Evolutionary conservation across 2,329 filamentous ascomycete species (phyloP).

Genomic region (Colletotrichum sp.): DNA sequence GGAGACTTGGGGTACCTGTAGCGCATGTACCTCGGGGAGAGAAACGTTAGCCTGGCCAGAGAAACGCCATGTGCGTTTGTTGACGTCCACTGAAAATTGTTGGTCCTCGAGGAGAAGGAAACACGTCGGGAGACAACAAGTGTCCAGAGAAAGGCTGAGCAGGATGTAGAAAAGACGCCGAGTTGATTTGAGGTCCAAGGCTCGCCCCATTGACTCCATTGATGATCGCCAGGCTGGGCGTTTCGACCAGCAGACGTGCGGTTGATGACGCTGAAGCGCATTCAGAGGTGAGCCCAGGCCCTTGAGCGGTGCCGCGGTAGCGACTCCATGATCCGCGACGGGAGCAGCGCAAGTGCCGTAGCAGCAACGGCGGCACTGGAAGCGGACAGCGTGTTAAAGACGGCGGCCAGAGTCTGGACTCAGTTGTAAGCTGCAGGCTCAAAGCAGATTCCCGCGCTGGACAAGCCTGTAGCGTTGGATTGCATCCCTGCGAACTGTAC

Average conservation of each 20-base stretch:
- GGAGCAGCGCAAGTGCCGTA: constrained; percentile 9
- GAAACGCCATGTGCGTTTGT: not conserved
- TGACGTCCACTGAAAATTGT: not conserved
- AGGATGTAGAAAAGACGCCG: not conserved
- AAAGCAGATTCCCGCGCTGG: not conserved
- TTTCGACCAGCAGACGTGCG: not conserved
- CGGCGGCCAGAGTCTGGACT: not conserved
- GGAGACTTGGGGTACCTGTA: constrained; percentile 6
- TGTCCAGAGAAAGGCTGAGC: not conserved
- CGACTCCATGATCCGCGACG: constrained; percentile 10
- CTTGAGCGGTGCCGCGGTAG: not conserved
- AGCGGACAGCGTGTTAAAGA: not conserved
- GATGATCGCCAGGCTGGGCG: not conserved
- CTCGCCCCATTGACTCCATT: not conserved
- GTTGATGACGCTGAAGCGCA: constrained; percentile 7
- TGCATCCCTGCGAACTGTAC: constrained; percentile 13
- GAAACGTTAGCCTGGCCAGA: not conserved
- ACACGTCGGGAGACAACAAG: not conserved
- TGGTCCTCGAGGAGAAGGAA: not conserved
- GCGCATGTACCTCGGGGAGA: not conserved
- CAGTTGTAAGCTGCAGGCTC: not conserved
- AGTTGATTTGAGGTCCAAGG: not conserved
- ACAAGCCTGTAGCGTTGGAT: constrained; percentile 2
- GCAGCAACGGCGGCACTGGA: not conserved
- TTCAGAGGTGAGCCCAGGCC: not conserved